phyloP scores from a whole-genome alignment of 2,329 filamentous ascomycete species.

The Pseudogymnoascus sp. region DNA sequence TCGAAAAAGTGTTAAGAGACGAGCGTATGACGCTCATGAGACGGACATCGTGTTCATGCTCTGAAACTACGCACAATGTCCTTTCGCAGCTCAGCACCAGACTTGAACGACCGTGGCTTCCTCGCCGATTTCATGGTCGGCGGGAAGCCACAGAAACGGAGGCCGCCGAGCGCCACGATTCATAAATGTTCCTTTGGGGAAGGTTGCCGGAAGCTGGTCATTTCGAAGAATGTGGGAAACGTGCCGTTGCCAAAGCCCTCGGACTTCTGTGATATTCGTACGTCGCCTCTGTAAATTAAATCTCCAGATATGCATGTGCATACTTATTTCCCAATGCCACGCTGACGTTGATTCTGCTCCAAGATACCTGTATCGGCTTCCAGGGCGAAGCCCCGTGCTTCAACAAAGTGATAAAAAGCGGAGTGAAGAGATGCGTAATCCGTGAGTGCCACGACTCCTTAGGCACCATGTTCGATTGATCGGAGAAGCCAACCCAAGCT shows the following conservation, averaged over 20 bases:
- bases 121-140: neutral
- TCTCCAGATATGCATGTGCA: neutral
- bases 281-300: neutral
- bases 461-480: neutral
- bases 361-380: neutral
- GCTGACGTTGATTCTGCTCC: neutral
- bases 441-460: neutral
- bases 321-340: neutral
- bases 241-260: neutral
- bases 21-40: neutral
- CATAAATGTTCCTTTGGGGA: neutral
- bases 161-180: neutral
- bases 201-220: neutral
- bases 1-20: neutral
- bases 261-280: neutral
- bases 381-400: neutral
- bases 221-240: neutral
- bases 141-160: neutral
- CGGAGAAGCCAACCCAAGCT: neutral
- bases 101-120: neutral
- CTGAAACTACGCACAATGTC: neutral
- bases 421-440: neutral
- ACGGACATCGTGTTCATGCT: neutral
- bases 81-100: neutral
- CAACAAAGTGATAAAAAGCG: conserved; percentile 1